Conservation (phyloP, 805 yeast genomes). For the Kregervanrija delftensis region DNA sequence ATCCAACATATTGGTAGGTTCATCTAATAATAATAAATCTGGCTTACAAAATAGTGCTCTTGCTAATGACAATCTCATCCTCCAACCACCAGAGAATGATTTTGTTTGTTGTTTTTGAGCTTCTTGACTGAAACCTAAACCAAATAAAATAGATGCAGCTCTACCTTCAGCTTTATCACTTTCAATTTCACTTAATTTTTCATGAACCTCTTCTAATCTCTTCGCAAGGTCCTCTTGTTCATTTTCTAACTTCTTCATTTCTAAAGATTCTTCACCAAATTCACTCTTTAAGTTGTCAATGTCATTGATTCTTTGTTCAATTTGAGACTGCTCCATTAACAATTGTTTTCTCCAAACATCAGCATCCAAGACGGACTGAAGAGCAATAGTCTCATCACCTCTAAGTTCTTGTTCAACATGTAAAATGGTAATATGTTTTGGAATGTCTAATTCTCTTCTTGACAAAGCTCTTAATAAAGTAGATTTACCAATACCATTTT, state of each 20-base stretch:
- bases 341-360: constrained; percentile 98
- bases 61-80: constrained; percentile 98
- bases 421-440: constrained; percentile 89
- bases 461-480: constrained; percentile 86
- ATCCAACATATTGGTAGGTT: constrained; percentile 99
- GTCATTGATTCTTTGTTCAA: constrained; percentile 67
- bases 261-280: constrained; percentile 70
- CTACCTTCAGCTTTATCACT: constrained; percentile 95
- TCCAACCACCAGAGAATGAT: constrained; percentile 99
- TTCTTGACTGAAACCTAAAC: constrained; percentile 88
- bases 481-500: constrained; percentile 99
- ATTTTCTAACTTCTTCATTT: constrained; percentile 72
- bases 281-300: constrained; percentile 63
- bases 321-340: constrained; percentile 65
- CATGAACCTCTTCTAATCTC: constrained; percentile 72
- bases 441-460: constrained; percentile 88
- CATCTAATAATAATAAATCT: constrained; percentile 87
- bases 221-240: constrained; percentile 83
- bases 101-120: constrained; percentile 81
- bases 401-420: constrained; percentile 96
- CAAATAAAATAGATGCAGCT: constrained; percentile 89
- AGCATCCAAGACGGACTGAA: constrained; percentile 96
- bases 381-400: constrained; percentile 87
- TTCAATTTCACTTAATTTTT: constrained; percentile 87
- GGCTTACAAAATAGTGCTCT: constrained; percentile 97